A percentile compares a stretch with the other conserved stretches of the same genome.
Conservation (phyloP, 768 basidiomycete genomes). For the Lactifluus hygrophoroides region DNA sequence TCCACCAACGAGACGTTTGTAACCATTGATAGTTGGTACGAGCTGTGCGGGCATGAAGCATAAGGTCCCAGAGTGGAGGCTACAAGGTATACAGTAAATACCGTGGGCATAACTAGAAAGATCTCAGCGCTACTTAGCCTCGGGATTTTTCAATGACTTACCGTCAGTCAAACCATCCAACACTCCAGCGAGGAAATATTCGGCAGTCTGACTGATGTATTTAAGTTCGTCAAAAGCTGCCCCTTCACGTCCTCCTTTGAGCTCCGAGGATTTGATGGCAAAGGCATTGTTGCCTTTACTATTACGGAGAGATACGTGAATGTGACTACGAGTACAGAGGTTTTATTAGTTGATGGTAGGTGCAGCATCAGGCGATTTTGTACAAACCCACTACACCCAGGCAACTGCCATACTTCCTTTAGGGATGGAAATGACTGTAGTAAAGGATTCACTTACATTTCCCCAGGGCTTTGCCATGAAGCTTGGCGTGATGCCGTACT, state of each 20-base stretch:
- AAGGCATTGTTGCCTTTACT: slow-evolving; percentile 68
- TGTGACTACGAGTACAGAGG: slow-evolving; percentile 46
- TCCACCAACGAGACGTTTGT: slow-evolving; percentile 92
- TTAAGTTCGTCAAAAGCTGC: slow-evolving; percentile 78
- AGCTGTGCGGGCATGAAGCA: slow-evolving; percentile 34
- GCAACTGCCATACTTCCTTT: slow-evolving; percentile 46
- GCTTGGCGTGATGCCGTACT: slow-evolving; percentile 80
- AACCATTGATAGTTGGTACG: slow-evolving; percentile 90
- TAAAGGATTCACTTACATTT: slow-evolving; percentile 39
- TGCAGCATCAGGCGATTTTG: neutral
- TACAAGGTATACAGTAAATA: neutral
- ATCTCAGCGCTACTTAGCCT: neutral
- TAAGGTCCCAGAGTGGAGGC: neutral
- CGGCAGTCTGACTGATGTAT: slow-evolving; percentile 73
- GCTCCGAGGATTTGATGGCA: slow-evolving; percentile 54
- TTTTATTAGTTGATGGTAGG: neutral
- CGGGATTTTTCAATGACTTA: slow-evolving; percentile 29
- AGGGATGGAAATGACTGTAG: neutral
- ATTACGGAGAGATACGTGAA: slow-evolving; percentile 82
- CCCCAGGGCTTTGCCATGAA: slow-evolving; percentile 99
- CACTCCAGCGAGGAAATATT: slow-evolving; percentile 93
- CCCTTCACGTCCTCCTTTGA: slow-evolving; percentile 51
- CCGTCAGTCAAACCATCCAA: slow-evolving; percentile 85
- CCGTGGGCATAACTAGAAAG: slow-evolving; percentile 17
- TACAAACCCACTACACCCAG: slow-evolving; percentile 86